phyloP scores from a whole-genome alignment of 2,329 filamentous ascomycete genomes.

The Stagonosporopsis rhizophila region DNA sequence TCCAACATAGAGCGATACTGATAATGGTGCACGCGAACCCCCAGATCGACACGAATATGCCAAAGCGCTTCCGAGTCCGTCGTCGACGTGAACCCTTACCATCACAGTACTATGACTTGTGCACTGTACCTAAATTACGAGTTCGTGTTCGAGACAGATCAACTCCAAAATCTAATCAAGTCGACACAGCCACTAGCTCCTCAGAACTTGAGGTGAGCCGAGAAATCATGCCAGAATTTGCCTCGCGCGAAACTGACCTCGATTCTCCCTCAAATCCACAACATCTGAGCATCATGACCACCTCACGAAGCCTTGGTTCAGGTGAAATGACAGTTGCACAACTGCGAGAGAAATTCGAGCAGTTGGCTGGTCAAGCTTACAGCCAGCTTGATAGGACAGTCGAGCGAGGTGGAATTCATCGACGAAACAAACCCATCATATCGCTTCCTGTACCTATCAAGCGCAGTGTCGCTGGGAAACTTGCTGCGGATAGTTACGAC shows the following conservation, averaged over 20 bases:
- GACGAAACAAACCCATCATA: neutral
- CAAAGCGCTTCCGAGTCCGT: neutral
- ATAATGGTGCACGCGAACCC: neutral
- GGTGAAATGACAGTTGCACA: neutral
- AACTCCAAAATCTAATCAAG: neutral
- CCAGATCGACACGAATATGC: neutral
- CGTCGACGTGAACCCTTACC: neutral
- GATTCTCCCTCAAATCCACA: too few relatives aligned
- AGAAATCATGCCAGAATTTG: neutral
- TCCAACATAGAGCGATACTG: neutral
- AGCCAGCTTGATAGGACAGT: neutral
- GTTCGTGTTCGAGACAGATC: neutral
- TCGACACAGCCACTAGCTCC: neutral
- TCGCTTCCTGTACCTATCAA: neutral
- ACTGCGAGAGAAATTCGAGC: neutral
- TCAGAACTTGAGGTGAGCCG: too few relatives aligned
- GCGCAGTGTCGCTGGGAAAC: neutral
- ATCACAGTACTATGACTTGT: neutral
- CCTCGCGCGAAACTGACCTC: too few relatives aligned
- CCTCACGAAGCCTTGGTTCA: too few relatives aligned
- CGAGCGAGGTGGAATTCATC: neutral
- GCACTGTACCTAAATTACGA: neutral
- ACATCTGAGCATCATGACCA: too few relatives aligned
- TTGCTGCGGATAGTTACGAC: neutral
- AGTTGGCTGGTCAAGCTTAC: neutral